These are phyloP conservation scores for Amoebophrya sp. DNA, from an alignment of 169 alveolate species.

Conservation along the genomic window DNA sequence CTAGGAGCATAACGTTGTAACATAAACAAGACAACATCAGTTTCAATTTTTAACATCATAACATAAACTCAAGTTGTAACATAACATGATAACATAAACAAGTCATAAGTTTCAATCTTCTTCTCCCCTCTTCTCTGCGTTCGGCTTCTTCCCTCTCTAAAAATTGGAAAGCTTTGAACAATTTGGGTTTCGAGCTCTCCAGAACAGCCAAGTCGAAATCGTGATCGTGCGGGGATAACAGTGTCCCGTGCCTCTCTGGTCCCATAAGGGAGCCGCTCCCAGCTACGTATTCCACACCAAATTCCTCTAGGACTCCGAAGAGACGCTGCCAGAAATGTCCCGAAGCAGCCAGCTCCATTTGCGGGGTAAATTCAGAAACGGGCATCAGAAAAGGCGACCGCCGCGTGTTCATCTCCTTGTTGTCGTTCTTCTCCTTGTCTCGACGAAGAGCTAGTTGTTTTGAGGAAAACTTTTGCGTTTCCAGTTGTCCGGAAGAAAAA, in stretches of 20 bases:
- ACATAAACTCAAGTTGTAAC: too few relatives aligned
- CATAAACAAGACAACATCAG: too few relatives aligned
- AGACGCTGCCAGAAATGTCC: not conserved
- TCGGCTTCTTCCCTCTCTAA: not conserved
- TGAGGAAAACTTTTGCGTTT: too few relatives aligned
- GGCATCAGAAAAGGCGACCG: not conserved
- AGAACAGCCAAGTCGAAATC: not conserved
- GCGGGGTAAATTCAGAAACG: not conserved
- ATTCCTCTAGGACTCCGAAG: not conserved
- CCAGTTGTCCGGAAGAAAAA: too few relatives aligned
- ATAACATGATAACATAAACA: too few relatives aligned
- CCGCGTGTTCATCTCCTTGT: not conserved
- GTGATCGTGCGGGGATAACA: not conserved
- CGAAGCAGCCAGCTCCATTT: not conserved
- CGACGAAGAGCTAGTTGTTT: not conserved
- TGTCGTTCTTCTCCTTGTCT: not conserved
- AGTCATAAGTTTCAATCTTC: too few relatives aligned
- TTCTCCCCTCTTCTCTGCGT: not conserved
- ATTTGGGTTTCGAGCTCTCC: not conserved
- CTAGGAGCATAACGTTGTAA: too few relatives aligned
- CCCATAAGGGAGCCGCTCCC: not conserved
- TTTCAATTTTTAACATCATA: too few relatives aligned
- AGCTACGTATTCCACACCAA: not conserved
- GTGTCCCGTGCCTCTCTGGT: not conserved
- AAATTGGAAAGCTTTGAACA: not conserved